phyloP scores from a whole-genome alignment of 768 basidiomycete genomes.

The Termitomyces sp. region DNA sequence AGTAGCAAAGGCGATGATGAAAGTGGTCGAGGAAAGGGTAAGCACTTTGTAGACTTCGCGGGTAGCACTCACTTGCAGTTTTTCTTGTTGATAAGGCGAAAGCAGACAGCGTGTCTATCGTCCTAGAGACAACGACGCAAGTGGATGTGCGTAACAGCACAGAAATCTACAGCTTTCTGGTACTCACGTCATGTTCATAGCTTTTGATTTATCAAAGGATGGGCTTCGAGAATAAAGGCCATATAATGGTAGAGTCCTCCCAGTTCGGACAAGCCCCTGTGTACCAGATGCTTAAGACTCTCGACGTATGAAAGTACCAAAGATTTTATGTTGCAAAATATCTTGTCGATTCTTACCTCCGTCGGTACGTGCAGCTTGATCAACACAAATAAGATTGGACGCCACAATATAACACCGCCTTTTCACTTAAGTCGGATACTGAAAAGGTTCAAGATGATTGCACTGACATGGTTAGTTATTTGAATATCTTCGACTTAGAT shows the following conservation, averaged over 20 bases:
- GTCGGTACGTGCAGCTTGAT: not conserved
- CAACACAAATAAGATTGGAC: too few species aligned
- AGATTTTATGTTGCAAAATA: not conserved
- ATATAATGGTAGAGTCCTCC: slow-evolving; percentile 4
- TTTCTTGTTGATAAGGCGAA: slow-evolving; percentile 17
- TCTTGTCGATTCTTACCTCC: not conserved
- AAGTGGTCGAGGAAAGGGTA: slow-evolving; percentile 25
- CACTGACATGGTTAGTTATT: too few species aligned
- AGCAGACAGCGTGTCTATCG: slow-evolving; percentile 17
- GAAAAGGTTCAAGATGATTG: too few species aligned
- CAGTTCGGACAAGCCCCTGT: slow-evolving; percentile 13
- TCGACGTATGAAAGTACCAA: not conserved
- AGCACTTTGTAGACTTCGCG: not conserved
- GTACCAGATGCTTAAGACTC: slow-evolving; percentile 21
- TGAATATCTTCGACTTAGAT: too few species aligned
- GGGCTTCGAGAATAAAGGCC: slow-evolving; percentile 19
- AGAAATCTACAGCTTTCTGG: too few species aligned
- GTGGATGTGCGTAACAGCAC: slow-evolving; percentile 23
- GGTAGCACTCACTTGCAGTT: not conserved
- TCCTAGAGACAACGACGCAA: slow-evolving; percentile 28
- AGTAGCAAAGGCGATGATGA: slow-evolving; percentile 25
- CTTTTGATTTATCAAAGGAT: slow-evolving; percentile 17
- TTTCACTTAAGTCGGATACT: too few species aligned
- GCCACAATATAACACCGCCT: too few species aligned
- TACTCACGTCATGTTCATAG: not conserved